phyloP scores from a whole-genome alignment of 768 basidiomycete species.

The Polyporus arcularius region DNA sequence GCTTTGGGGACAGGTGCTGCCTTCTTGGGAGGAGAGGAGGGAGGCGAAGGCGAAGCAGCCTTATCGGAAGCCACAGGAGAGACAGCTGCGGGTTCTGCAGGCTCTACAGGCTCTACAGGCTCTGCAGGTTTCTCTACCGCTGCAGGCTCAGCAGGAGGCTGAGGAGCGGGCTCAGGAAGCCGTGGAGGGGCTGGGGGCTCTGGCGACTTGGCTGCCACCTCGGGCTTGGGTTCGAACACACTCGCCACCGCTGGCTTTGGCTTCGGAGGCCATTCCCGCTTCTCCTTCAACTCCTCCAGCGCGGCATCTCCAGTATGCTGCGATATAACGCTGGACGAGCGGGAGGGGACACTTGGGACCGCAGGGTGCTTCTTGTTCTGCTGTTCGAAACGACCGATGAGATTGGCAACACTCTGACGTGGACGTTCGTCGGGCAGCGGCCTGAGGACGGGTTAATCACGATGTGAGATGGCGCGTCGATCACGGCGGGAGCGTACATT shows the following conservation, averaged over 20 bases:
- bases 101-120: conserved; percentile 1
- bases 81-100: conserved; percentile 14
- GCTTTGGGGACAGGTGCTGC: conserved; percentile 19
- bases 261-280: conserved; percentile 72
- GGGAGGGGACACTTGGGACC: conserved; percentile 39
- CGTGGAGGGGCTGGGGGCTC: conserved; percentile 11
- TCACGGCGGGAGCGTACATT: conserved; percentile 20
- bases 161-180: conserved; percentile 8
- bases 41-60: conserved; percentile 6
- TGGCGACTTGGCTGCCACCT: conserved; percentile 11
- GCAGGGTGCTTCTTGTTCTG: conserved; percentile 67
- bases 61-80: conserved; percentile 15
- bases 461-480: conserved; percentile 20
- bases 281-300: conserved; percentile 69
- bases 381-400: conserved; percentile 87
- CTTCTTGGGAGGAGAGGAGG: conserved; percentile 16
- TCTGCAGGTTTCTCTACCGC: conserved; percentile 10
- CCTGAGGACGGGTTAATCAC: conserved; percentile 43
- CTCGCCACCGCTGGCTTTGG: conserved; percentile 14
- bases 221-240: conserved; percentile 1
- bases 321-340: conserved; percentile 69
- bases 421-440: conserved; percentile 87
- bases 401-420: conserved; percentile 83
- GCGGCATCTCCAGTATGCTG: conserved; percentile 63
- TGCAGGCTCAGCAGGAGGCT: conserved; percentile 1